These are phyloP conservation scores for Millerozyma miso DNA, from an alignment of 805 yeast genomes.

Conservation along the genomic window DNA sequence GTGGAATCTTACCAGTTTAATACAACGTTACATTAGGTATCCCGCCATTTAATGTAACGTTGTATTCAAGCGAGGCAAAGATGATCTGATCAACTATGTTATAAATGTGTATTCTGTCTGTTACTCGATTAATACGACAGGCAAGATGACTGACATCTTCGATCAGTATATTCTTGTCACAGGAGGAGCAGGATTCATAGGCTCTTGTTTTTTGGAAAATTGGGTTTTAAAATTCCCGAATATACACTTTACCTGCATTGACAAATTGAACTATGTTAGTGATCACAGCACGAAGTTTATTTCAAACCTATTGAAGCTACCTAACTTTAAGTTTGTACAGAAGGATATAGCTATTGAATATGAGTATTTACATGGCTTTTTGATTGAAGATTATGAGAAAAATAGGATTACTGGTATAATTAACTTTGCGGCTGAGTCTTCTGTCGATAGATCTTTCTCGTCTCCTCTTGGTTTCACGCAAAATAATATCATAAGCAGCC, in stretches of 20 bases:
- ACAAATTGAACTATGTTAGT: slow-evolving; percentile 45
- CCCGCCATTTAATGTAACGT: slow-evolving; percentile 8
- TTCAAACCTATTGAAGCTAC: slow-evolving; percentile 4
- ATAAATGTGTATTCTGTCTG: background rate
- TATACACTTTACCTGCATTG: slow-evolving; percentile 40
- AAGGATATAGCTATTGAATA: slow-evolving; percentile 35
- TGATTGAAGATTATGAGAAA: slow-evolving; percentile 11
- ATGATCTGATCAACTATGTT: background rate
- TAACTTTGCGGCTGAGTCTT: slow-evolving; percentile 53
- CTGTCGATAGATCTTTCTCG: slow-evolving; percentile 49
- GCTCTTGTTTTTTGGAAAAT: slow-evolving; percentile 42
- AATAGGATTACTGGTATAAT: slow-evolving; percentile 32
- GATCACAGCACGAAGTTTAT: slow-evolving; percentile 22
- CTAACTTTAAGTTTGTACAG: slow-evolving; percentile 19
- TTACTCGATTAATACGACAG: background rate
- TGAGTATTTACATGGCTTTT: slow-evolving; percentile 12
- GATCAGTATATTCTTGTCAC: slow-evolving; percentile 36
- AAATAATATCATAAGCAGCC: slow-evolving; percentile 46
- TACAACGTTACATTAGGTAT: slow-evolving; percentile 8
- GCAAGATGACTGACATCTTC: background rate
- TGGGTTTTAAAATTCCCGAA: slow-evolving; percentile 25
- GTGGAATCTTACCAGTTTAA: background rate
- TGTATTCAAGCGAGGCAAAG: slow-evolving; percentile 4
- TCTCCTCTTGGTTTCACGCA: slow-evolving; percentile 40
- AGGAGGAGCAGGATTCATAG: slow-evolving; percentile 59